Evolutionary conservation across 2,329 filamentous ascomycete genomes (phyloP).

Genomic region (Scedosporium aurantiacum): DNA sequence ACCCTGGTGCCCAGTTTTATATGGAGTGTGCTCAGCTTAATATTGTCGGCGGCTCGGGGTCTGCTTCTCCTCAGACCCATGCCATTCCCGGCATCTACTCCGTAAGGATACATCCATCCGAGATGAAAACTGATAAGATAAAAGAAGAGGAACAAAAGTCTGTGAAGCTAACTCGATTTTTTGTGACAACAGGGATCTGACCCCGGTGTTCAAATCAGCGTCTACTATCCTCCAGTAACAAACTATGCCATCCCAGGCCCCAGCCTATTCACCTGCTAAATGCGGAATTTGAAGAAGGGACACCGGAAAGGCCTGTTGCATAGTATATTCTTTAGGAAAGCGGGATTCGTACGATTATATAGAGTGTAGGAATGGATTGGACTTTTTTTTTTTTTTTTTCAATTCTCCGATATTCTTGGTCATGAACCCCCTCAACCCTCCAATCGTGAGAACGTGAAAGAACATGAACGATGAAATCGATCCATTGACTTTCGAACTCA

Average conservation of each 20-base stretch:
- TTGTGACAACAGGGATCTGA: constrained; percentile 11
- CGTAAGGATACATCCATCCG: constrained; percentile 1
- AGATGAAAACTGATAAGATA: not conserved
- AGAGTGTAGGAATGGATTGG: not conserved
- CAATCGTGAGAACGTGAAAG: too few species aligned
- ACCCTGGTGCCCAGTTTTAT: constrained; percentile 35
- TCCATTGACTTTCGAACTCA: too few species aligned
- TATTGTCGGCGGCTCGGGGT: constrained; percentile 20
- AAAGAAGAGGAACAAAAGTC: too few species aligned
- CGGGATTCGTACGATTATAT: not conserved
- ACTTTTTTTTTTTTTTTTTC: not conserved
- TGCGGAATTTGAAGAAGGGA: not conserved
- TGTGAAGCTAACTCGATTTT: not conserved
- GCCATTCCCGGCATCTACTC: constrained; percentile 19
- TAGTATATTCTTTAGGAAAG: too few species aligned
- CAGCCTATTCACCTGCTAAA: not conserved
- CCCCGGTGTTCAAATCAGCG: constrained; percentile 16
- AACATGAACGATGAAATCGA: too few species aligned
- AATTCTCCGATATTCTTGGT: not conserved
- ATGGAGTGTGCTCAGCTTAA: constrained; percentile 29
- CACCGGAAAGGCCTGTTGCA: not conserved
- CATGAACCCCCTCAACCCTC: not conserved
- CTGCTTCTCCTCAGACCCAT: constrained; percentile 15
- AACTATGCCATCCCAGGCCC: constrained; percentile 16
- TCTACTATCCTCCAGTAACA: constrained; percentile 15